Percentiles rank a stretch among this genome's conserved stretches.
Evolutionary conservation across 108 stramenopile species (phyloP).

Genomic region (Pseudonitzschia multiseries): DNA sequence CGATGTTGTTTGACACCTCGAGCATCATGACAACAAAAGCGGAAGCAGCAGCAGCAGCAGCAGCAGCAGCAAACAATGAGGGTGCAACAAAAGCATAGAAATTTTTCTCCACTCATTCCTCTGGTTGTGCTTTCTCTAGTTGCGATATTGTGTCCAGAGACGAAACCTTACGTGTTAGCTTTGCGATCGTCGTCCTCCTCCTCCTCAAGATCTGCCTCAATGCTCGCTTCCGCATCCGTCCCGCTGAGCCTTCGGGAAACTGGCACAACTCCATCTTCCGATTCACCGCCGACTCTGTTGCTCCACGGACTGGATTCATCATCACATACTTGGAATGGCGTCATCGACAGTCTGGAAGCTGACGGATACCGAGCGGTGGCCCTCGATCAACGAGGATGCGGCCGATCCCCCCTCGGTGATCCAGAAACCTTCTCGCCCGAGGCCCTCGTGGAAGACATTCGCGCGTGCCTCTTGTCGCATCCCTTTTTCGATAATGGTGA

Average conservation of each 20-base stretch:
- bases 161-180: no score
- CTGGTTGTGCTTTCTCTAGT: no score
- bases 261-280: not conserved
- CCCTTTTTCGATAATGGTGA: not conserved
- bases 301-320: constrained; percentile 50
- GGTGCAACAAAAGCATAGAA: no score
- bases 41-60: no score
- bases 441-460: constrained; percentile 31
- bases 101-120: no score
- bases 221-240: not conserved
- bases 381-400: constrained; percentile 47
- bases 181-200: no score
- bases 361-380: constrained; percentile 24
- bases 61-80: no score
- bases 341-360: constrained; percentile 6
- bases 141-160: no score
- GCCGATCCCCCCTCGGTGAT: constrained; percentile 30
- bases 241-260: not conserved
- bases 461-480: not conserved
- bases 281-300: constrained; percentile 8
- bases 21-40: no score
- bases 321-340: constrained; percentile 33
- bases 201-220: no score
- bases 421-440: constrained; percentile 27
- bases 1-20: no score